Conservation (phyloP, 495 filamentous ascomycete species). For the Corynascus novoguineensis region DNA sequence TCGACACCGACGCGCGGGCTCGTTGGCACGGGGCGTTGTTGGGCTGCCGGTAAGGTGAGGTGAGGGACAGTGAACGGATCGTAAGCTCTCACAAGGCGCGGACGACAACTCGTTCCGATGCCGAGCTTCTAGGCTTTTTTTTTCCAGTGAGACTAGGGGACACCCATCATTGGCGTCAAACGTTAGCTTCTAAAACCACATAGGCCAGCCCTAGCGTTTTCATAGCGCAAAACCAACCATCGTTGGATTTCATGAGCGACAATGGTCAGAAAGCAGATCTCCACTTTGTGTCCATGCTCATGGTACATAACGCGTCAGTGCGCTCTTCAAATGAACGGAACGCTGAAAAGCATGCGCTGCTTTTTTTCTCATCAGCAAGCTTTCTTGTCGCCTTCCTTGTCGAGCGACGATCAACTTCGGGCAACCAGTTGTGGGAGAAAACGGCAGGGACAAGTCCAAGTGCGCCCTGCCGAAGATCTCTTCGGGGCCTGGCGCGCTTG, state of each 20-base stretch:
- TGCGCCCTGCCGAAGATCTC: constrained; percentile 9
- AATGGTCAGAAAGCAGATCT: not conserved
- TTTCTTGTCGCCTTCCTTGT: constrained; percentile 14
- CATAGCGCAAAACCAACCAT: too few relatives aligned
- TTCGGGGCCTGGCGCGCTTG: not conserved
- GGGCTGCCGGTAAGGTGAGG: too few relatives aligned
- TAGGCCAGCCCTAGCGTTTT: too few relatives aligned
- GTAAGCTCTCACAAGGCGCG: not conserved
- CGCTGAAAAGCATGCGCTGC: not conserved
- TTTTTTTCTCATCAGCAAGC: too few relatives aligned
- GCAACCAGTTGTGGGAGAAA: constrained; percentile 8
- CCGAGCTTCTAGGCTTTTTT: not conserved
- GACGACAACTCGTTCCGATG: constrained; percentile 2
- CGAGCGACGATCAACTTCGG: constrained; percentile 13
- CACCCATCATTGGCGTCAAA: too few relatives aligned
- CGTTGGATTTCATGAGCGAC: too few relatives aligned
- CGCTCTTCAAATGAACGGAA: not conserved
- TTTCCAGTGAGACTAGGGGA: too few relatives aligned
- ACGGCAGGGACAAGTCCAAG: not conserved
- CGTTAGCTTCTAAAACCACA: too few relatives aligned
- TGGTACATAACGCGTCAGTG: too few relatives aligned
- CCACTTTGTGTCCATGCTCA: too few relatives aligned
- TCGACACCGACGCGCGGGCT: constrained; percentile 1
- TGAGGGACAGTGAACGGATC: not conserved
- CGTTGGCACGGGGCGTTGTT: too few relatives aligned